Percentiles rank a stretch among this genome's conserved stretches.
phyloP scores from a whole-genome alignment of 176 grass and related monocot species.

The Areca catechu region DNA sequence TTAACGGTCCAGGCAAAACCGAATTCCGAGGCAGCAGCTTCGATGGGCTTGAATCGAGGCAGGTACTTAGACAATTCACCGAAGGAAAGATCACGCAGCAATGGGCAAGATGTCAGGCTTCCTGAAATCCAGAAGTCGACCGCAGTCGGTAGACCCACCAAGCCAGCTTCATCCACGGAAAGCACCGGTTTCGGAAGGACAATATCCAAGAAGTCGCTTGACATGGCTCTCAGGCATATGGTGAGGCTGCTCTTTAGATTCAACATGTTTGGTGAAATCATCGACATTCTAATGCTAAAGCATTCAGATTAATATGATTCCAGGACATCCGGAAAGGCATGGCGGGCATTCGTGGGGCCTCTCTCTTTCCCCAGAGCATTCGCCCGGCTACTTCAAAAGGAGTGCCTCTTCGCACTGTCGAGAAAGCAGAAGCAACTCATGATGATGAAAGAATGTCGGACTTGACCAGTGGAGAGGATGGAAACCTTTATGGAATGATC shows the following conservation, averaged over 20 bases:
- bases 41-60: not conserved
- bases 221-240: constrained; percentile 15
- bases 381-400: not conserved
- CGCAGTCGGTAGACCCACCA: not conserved
- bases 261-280: too few relatives aligned
- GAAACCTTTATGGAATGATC: too few relatives aligned
- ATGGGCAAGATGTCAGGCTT: not conserved
- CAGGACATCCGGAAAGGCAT: constrained; percentile 9
- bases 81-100: not conserved
- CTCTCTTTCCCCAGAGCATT: constrained; percentile 25
- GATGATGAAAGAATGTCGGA: too few relatives aligned
- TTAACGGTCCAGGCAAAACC: not conserved
- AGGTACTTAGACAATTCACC: not conserved
- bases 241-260: not conserved
- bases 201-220: constrained; percentile 13
- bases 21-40: not conserved
- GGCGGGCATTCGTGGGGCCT: not conserved
- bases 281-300: too few relatives aligned
- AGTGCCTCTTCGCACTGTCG: too few relatives aligned
- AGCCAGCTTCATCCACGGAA: constrained; percentile 8
- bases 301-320: too few relatives aligned
- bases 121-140: not conserved
- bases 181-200: constrained; percentile 9
- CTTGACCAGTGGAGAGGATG: too few relatives aligned
- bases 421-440: too few relatives aligned